Evolutionary conservation across 371 early-diverging fungal genomes (phyloP).

Genomic region (Actinomucor elegans): DNA sequence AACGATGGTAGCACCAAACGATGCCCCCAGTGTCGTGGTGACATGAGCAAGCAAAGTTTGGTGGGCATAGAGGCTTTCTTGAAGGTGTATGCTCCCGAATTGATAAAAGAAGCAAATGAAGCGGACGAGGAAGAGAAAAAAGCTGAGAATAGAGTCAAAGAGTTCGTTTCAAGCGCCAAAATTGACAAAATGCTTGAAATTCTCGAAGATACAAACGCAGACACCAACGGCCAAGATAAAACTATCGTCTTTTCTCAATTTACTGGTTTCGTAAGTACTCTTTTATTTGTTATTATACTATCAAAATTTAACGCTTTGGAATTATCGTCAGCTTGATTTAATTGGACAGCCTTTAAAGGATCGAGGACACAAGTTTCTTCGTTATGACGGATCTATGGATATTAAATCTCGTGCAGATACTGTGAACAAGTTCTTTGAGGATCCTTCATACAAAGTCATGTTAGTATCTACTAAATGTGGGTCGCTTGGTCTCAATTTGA

Average conservation of each 20-base stretch:
- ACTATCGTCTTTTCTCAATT: conserved; percentile 87
- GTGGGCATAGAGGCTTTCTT: conserved; percentile 30
- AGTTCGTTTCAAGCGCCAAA: conserved; percentile 41
- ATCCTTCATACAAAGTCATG: conserved; percentile 54
- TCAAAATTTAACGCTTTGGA: too few relatives aligned
- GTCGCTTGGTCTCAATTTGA: conserved; percentile 66
- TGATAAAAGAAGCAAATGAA: conserved; percentile 11
- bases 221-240: conserved; percentile 51
- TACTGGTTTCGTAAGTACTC: conserved; percentile 47
- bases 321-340: conserved; percentile 56
- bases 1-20: conserved; percentile 17
- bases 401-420: conserved; percentile 37
- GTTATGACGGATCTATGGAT: conserved; percentile 54
- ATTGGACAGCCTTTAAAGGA: conserved; percentile 63
- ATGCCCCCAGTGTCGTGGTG: conserved; percentile 48
- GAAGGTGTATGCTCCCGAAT: conserved; percentile 29
- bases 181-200: conserved; percentile 55
- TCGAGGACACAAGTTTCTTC: conserved; percentile 24
- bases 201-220: conserved; percentile 26
- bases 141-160: neutral
- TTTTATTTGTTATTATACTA: neutral
- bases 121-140: conserved; percentile 7
- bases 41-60: conserved; percentile 9
- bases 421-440: conserved; percentile 45
- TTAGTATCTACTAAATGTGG: conserved; percentile 65